Percentiles rank a stretch among this genome's conserved stretches.
Evolutionary conservation across 2,329 filamentous ascomycete genomes (phyloP).

Genomic region (Penicillium sp.): DNA sequence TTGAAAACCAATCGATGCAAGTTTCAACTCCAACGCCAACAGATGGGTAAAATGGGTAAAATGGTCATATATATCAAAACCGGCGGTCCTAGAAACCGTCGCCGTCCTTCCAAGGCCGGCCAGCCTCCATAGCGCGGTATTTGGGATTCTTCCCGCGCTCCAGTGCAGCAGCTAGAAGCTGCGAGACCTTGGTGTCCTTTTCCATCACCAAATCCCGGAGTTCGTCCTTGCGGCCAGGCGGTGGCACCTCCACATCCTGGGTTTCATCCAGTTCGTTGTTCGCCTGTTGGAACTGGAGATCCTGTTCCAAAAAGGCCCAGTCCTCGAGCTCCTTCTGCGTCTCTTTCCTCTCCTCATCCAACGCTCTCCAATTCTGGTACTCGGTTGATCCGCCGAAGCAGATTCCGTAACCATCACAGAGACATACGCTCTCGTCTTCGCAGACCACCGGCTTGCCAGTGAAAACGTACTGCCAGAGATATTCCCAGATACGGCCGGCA

Average conservation of each 20-base stretch:
- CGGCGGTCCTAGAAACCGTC: slow-evolving; percentile 47
- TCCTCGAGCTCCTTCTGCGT: slow-evolving; percentile 8
- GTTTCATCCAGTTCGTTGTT: slow-evolving; percentile 8
- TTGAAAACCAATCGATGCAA: background rate
- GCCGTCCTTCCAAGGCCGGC: slow-evolving; percentile 52
- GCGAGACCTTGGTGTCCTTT: slow-evolving; percentile 41
- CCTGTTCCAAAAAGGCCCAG: slow-evolving; percentile 11
- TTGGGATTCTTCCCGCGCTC: slow-evolving; percentile 49
- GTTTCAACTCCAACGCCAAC: background rate
- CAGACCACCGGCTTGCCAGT: slow-evolving; percentile 46
- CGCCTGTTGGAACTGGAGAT: slow-evolving; percentile 1
- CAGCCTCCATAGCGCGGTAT: slow-evolving; percentile 49
- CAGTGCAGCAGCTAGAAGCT: slow-evolving; percentile 43
- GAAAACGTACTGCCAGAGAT: slow-evolving; percentile 61
- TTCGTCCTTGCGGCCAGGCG: slow-evolving; percentile 15
- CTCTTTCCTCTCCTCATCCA: slow-evolving; percentile 6
- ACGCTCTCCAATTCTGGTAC: slow-evolving; percentile 7
- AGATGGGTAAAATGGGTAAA: background rate
- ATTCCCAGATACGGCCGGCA: slow-evolving; percentile 58
- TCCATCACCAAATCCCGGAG: slow-evolving; percentile 43
- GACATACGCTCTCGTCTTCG: slow-evolving; percentile 52
- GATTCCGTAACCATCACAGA: slow-evolving; percentile 59
- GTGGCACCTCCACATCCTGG: slow-evolving; percentile 7
- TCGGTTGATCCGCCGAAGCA: slow-evolving; percentile 38
- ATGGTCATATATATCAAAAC: background rate